These are phyloP conservation scores for Stagonosporopsis chrysanthemi DNA, from an alignment of 2,329 filamentous ascomycete species.

Conservation along the genomic window DNA sequence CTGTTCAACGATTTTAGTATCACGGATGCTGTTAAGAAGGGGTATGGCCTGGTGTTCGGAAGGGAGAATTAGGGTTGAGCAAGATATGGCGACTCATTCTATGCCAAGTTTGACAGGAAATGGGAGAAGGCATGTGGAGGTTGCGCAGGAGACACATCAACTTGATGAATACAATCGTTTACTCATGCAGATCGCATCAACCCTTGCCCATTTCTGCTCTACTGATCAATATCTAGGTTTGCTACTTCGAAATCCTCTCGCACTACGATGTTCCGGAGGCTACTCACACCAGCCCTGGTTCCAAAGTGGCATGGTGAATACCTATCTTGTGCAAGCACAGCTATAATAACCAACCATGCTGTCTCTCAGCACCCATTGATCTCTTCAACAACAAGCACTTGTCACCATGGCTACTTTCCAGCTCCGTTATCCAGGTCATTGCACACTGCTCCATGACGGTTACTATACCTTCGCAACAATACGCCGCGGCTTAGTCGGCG, in stretches of 20 bases:
- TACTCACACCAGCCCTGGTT: no score
- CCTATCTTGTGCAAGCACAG: not conserved
- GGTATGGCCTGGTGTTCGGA: slow-evolving; percentile 39
- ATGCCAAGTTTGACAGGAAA: not conserved
- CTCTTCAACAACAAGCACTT: no score
- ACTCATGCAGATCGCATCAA: not conserved
- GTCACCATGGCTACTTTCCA: not conserved
- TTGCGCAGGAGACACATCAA: not conserved
- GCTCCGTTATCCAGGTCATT: not conserved
- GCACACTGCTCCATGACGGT: not conserved
- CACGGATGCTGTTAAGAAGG: slow-evolving; percentile 41
- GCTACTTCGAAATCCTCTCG: no score
- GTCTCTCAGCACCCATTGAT: not conserved
- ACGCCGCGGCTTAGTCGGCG: no score
- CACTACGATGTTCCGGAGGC: no score
- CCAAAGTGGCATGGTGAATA: no score
- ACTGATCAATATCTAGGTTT: not conserved
- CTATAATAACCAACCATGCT: not conserved
- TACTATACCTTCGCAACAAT: no score
- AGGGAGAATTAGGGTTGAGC: slow-evolving; percentile 17
- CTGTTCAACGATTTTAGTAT: slow-evolving; percentile 50
- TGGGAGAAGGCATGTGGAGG: not conserved
- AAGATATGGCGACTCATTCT: not conserved
- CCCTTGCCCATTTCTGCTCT: not conserved
- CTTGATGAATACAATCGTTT: not conserved